Evolutionary conservation across 2,329 filamentous ascomycete genomes (phyloP).

Genomic region (Curvularia hawaiiensis): DNA sequence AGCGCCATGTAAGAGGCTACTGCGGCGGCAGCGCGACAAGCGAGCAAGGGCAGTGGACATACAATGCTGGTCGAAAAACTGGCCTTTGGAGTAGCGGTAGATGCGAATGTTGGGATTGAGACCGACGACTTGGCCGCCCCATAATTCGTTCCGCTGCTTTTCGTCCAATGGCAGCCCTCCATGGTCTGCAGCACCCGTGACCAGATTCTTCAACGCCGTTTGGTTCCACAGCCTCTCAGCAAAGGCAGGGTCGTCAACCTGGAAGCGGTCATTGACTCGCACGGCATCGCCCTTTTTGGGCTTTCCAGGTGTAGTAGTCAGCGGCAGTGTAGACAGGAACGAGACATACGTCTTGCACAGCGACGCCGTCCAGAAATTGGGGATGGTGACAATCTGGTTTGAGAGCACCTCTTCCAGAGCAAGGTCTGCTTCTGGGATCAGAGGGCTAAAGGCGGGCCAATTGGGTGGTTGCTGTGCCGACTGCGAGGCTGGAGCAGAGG

Average conservation of each 20-base stretch:
- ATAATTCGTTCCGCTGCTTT: slow-evolving; percentile 53
- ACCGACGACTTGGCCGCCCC: slow-evolving; percentile 83
- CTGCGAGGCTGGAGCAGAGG: neutral
- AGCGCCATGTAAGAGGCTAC: slow-evolving; percentile 1
- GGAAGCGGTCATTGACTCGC: slow-evolving; percentile 87
- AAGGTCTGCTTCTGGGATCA: slow-evolving; percentile 69
- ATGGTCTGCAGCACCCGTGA: slow-evolving; percentile 46
- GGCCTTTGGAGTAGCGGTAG: slow-evolving; percentile 82
- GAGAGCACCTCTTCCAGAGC: slow-evolving; percentile 61
- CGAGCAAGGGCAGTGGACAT: slow-evolving; percentile 47
- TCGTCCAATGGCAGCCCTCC: slow-evolving; percentile 36
- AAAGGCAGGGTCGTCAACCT: slow-evolving; percentile 77
- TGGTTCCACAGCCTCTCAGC: slow-evolving; percentile 76
- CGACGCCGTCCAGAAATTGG: slow-evolving; percentile 73
- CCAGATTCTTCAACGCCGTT: slow-evolving; percentile 72
- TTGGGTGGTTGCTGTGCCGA: slow-evolving; percentile 50
- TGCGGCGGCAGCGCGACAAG: neutral
- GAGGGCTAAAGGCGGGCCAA: slow-evolving; percentile 75
- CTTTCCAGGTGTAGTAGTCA: slow-evolving; percentile 77
- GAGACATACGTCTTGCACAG: slow-evolving; percentile 78
- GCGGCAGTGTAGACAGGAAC: slow-evolving; percentile 72
- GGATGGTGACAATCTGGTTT: slow-evolving; percentile 74
- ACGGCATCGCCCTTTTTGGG: slow-evolving; percentile 82
- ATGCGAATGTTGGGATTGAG: slow-evolving; percentile 88
- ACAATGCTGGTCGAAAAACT: slow-evolving; percentile 95